Evolutionary conservation across 176 grass and related monocot genomes (phyloP).

Genomic region (Cenchrus fungigraminus): DNA sequence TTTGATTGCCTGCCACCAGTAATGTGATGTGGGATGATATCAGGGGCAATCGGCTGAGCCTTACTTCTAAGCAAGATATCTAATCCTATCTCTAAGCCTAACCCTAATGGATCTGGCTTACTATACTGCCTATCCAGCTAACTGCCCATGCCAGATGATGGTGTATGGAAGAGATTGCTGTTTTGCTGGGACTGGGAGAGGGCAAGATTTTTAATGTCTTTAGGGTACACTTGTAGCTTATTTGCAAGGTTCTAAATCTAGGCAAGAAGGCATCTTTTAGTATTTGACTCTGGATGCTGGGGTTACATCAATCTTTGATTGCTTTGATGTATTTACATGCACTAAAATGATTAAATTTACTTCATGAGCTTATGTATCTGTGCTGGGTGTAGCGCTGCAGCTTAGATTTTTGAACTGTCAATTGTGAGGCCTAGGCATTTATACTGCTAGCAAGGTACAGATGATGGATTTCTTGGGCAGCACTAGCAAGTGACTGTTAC

Average conservation of each 20-base stretch:
- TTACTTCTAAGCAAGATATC: background rate
- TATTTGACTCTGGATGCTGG: background rate
- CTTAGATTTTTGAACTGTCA: conserved; percentile 11
- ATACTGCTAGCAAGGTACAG: background rate
- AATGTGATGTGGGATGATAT: background rate
- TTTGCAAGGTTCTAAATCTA: conserved; percentile 13
- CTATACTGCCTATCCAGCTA: background rate
- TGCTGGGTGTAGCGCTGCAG: background rate
- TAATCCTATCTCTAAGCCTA: background rate
- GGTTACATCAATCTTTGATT: background rate
- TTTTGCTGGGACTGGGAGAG: background rate
- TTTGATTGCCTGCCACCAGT: conserved; percentile 22
- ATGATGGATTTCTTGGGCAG: background rate
- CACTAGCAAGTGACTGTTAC: background rate
- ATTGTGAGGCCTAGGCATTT: background rate
- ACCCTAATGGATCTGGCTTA: background rate
- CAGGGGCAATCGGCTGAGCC: background rate
- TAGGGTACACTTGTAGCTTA: background rate
- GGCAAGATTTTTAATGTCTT: background rate
- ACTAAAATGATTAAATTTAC: conserved; percentile 8
- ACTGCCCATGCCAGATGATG: background rate
- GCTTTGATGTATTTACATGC: background rate
- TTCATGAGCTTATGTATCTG: background rate
- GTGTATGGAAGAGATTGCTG: background rate
- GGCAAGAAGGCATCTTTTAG: background rate